Percentiles rank a stretch among this genome's conserved stretches.
phyloP scores from a whole-genome alignment of 169 alveolate genomes.

The Cryptosporidium parvum region DNA sequence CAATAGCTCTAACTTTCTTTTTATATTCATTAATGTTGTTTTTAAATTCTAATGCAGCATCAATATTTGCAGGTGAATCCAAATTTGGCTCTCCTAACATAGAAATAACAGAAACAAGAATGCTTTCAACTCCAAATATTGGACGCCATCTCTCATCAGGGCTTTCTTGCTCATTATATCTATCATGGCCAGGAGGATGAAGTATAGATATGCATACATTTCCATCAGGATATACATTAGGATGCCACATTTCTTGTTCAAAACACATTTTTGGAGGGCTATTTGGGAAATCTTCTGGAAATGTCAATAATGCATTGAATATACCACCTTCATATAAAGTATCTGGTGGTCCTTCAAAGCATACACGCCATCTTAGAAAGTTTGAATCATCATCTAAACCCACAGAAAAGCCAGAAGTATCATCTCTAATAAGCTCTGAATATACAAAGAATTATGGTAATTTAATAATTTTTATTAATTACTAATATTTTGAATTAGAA shows the following conservation, averaged over 20 bases:
- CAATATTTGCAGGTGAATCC: constrained; percentile 97
- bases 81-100: constrained; percentile 97
- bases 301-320: constrained; percentile 93
- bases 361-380: constrained; percentile 94
- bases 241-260: constrained; percentile 98
- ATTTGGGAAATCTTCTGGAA: constrained; percentile 97
- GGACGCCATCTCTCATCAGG: constrained; percentile 99
- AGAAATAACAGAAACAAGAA: constrained; percentile 94
- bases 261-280: constrained; percentile 98
- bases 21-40: constrained; percentile 88
- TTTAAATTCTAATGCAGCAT: constrained; percentile 92
- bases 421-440: constrained; percentile 88
- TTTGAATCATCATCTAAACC: constrained; percentile 94
- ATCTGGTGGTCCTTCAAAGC: constrained; percentile 97
- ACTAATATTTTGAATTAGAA: not conserved
- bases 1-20: constrained; percentile 89
- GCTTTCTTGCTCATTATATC: constrained; percentile 94
- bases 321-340: constrained; percentile 97
- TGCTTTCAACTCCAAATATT: constrained; percentile 95
- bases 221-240: constrained; percentile 95
- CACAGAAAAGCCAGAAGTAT: constrained; percentile 92
- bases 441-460: not conserved
- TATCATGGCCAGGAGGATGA: constrained; percentile 97
- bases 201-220: constrained; percentile 96
- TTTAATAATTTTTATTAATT: not conserved